Conservation (phyloP, 2,329 filamentous ascomycete genomes). For the Colletotrichum coccodes region DNA sequence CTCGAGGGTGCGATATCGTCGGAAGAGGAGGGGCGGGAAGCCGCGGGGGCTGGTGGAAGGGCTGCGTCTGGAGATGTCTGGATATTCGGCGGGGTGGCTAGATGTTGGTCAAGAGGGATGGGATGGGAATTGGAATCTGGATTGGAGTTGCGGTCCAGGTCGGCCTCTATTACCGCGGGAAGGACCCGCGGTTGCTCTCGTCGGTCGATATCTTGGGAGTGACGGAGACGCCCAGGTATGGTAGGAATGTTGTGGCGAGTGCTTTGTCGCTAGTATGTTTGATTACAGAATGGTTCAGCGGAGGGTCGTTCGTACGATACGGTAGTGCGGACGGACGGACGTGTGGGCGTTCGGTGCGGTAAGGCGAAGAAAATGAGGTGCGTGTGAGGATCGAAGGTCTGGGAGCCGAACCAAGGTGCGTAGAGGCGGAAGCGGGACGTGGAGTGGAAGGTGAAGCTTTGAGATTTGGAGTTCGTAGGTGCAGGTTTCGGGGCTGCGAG, state of each 20-base stretch:
- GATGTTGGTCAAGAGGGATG: constrained; percentile 68
- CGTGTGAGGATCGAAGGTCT: constrained; percentile 17
- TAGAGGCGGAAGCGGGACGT: neutral
- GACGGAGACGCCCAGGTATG: constrained; percentile 5
- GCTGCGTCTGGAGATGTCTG: constrained; percentile 58
- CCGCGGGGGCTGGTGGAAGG: constrained; percentile 50
- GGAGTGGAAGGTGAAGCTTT: constrained; percentile 29
- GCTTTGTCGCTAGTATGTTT: constrained; percentile 26
- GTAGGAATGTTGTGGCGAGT: constrained; percentile 31
- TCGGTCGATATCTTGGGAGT: constrained; percentile 22
- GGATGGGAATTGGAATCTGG: constrained; percentile 43
- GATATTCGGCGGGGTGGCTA: constrained; percentile 66
- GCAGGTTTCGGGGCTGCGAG: constrained; percentile 23
- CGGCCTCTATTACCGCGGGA: constrained; percentile 50
- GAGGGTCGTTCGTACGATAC: neutral
- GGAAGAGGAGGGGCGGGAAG: constrained; percentile 36
- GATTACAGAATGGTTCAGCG: constrained; percentile 19
- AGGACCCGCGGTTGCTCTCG: constrained; percentile 45
- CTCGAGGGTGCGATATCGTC: constrained; percentile 32
- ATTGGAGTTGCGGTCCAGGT: constrained; percentile 51
- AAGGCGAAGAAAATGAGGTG: constrained; percentile 9
- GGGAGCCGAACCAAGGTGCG: constrained; percentile 19
- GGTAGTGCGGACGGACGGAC: constrained; percentile 9
- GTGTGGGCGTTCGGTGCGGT: neutral
- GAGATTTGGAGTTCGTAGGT: constrained; percentile 20